Evolutionary conservation across 345 rosid species (phyloP), one percentile per base, ranked within the genome.

Genomic region (Litchi chinensis): DNA sequence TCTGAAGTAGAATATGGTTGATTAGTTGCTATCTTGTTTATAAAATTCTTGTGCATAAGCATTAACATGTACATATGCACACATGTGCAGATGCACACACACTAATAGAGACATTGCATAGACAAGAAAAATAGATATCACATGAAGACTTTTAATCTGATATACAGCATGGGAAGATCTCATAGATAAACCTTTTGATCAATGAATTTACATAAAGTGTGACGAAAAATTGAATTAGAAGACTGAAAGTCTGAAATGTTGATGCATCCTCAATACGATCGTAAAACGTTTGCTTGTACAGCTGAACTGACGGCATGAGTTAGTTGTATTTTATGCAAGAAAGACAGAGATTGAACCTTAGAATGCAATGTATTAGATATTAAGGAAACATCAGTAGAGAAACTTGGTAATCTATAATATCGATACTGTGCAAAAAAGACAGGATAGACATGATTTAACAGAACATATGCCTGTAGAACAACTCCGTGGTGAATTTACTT

Each of bases 1-100:
- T 83, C 99, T 97, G 92, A 75, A 12, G 79, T 26, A 48, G 18
- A 41, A 59, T 32, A 59, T 16, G 4, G 75, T 48, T 56, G 21
- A 39, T 65, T 46, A 76, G 46, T 71, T 22, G 46, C 28, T n/a
- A 43, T 69, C 37, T 11, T 28, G 26, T 50, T 65, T 46, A 32
- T 4, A 48, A 64, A 24, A 6, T 75, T n/a, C 60, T 7, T 8
- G 15, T 28, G 5, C 22, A 18, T 50, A 73, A 6, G 21, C 66
- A n/a, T 24, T 28, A 10, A 54, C 4, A 63, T n/a, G 39, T 3
- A 8, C 9, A 5, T 13, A n/a, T 63, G 39, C 66, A 63, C 66
- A 63, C 39, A 63, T n/a, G 39, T 3, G 4, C 9, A 5, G 5
- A n/a, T 63, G 39, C 66, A 24, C 66, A 63, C 39, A 63, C 5